These are phyloP conservation scores for Cladosporium sp. DNA, from an alignment of 2,329 filamentous ascomycete species.

Conservation along the genomic window DNA sequence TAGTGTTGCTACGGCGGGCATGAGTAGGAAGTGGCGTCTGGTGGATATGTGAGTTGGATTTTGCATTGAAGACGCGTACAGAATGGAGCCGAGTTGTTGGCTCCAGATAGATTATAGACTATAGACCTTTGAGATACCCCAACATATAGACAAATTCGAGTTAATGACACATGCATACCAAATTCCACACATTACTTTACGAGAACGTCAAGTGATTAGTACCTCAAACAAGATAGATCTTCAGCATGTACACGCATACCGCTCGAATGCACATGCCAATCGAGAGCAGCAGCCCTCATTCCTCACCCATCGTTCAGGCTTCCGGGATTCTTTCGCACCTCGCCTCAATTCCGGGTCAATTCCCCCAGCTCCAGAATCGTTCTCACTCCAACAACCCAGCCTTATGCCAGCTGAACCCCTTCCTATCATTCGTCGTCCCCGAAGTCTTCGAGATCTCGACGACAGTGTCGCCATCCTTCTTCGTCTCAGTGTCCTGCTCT, in stretches of 20 bases:
- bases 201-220: too few relatives aligned
- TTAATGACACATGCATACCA: too few relatives aligned
- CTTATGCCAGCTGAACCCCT: not conserved
- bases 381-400: not conserved
- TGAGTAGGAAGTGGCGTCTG: slow-evolving; percentile 21
- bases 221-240: too few relatives aligned
- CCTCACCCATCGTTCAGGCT: too few relatives aligned
- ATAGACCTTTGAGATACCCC: slow-evolving; percentile 8
- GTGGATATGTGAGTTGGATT: slow-evolving; percentile 15
- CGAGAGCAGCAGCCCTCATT: too few relatives aligned
- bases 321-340: too few relatives aligned
- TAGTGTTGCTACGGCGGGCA: slow-evolving; percentile 20
- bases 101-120: slow-evolving; percentile 6
- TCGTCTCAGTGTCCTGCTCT: not conserved
- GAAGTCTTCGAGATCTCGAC: not conserved
- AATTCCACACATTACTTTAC: too few relatives aligned
- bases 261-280: too few relatives aligned
- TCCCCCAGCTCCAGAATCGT: too few relatives aligned
- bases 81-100: not conserved
- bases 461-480: not conserved
- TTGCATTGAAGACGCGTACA: not conserved
- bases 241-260: too few relatives aligned
- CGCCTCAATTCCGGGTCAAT: too few relatives aligned
- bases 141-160: not conserved
- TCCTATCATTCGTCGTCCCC: not conserved